Evolutionary conservation across 1,284 basidiomycete genomes (phyloP).

Genomic region (Porodaedalea pini): DNA sequence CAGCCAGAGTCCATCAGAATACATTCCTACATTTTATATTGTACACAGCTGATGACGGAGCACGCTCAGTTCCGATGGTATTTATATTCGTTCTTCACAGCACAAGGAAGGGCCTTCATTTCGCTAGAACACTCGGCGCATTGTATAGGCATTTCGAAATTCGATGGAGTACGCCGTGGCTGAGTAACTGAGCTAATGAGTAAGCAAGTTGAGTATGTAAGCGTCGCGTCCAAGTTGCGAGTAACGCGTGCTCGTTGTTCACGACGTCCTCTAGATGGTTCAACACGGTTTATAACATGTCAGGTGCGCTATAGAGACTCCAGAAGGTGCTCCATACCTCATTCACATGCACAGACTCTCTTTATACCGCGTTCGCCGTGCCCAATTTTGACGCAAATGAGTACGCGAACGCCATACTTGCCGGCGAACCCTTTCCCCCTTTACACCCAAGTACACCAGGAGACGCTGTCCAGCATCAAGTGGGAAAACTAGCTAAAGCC

Average conservation of each 20-base stretch:
- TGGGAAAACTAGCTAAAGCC: conserved; percentile 26
- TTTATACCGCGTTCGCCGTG: conserved; percentile 66
- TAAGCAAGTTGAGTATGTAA: not conserved
- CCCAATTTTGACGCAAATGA: conserved; percentile 80
- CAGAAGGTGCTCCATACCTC: not conserved
- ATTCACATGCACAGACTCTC: conserved; percentile 31
- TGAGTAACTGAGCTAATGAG: not conserved
- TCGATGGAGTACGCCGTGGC: not conserved
- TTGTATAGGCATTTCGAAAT: not conserved
- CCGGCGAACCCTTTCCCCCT: conserved; percentile 70
- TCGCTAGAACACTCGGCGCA: not conserved
- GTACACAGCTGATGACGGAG: not conserved
- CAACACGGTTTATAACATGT: not conserved
- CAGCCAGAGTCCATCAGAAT: not conserved
- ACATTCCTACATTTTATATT: not conserved
- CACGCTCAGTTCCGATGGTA: too few relatives aligned
- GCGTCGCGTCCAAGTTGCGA: too few relatives aligned
- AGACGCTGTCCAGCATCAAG: conserved; percentile 25
- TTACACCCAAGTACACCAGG: conserved; percentile 26
- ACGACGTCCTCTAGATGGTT: not conserved
- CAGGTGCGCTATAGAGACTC: not conserved
- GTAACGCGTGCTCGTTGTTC: not conserved
- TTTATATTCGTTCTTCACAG: not conserved
- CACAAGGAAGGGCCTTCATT: not conserved
- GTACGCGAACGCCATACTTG: conserved; percentile 84